Evolutionary conservation across 108 stramenopile species (phyloP).

Genomic region (Nannochloropsis salina): DNA sequence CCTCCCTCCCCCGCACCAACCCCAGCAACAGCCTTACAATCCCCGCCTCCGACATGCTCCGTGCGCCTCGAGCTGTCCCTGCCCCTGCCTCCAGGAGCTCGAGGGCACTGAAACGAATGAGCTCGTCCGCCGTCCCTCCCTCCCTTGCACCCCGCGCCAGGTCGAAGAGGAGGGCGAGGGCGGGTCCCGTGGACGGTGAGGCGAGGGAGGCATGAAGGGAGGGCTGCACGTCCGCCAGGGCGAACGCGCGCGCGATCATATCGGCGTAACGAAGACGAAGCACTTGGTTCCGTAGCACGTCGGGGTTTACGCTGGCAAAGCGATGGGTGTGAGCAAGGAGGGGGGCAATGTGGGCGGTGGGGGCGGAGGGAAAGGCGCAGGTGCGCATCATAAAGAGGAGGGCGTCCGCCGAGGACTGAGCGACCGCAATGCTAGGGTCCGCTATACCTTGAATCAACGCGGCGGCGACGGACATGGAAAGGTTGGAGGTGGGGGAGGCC

Average conservation of each 20-base stretch:
- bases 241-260: not conserved
- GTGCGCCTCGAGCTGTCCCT: not conserved
- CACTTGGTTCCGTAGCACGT: not conserved
- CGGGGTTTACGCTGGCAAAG: not conserved
- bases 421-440: not conserved
- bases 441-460: not conserved
- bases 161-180: not conserved
- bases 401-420: not conserved
- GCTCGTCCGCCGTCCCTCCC: not conserved
- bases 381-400: not conserved
- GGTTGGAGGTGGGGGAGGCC: no score
- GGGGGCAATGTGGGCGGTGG: not conserved
- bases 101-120: not conserved
- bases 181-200: not conserved
- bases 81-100: not conserved
- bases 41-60: not conserved
- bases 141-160: not conserved
- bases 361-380: not conserved
- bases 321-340: not conserved
- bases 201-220: not conserved
- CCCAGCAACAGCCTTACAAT: not conserved
- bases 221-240: not conserved
- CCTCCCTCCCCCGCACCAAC: not conserved
- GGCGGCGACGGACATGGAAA: not conserved
- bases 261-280: not conserved